Evolutionary conservation across 352 stramenopile genomes (phyloP), one percentile per base, ranked within the genome.

Genomic region (Pythium periplocum): DNA sequence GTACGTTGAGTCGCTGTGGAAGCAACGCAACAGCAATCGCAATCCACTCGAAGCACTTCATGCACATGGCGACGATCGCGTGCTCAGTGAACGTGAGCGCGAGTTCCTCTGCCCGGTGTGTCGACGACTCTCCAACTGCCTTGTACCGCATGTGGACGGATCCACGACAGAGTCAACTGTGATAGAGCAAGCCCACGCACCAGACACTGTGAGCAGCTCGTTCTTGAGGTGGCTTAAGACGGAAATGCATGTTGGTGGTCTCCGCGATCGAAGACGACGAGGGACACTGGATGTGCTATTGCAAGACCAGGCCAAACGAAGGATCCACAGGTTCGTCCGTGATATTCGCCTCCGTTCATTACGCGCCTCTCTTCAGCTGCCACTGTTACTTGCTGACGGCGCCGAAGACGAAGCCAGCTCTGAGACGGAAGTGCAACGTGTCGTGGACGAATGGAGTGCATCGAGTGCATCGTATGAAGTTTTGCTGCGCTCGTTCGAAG

Each of bases 21-120:
- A 86, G 32, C 65, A 86, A 36, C 72, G 80, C 49, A 64, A 72
- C 4, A 53, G 68, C n/a, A 55, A 38, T 40, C 71, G 67, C 26
- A 68, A 62, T 36, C 59, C 70, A 3, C 54, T 80, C 6, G 78
- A 86, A 12, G 59, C 66, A 17, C 44, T 68, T 10, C 48, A 57
- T 12, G 53, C 61, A 17, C 69, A 68, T 52, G 64, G 68, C 6
- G 77, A 90, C 40, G 80, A 88, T 35, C 75, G 81, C 0, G 55
- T 90, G 31, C 55, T 90, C 4, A 85, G 74, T 57, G 74, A 88
- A 51, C 71, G 75, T 2, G 76, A 90, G 41, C 62, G 73, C 39
- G 80, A 93, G 58, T 93, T 90, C 53, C 57, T 87, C 39, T 93
- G 83, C 53, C 83, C 83, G 2, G 77, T 90, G 11, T 93, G 83